Evolutionary conservation across 1,139 yeast species (phyloP).

Genomic region (Geotrichum restrictum): DNA sequence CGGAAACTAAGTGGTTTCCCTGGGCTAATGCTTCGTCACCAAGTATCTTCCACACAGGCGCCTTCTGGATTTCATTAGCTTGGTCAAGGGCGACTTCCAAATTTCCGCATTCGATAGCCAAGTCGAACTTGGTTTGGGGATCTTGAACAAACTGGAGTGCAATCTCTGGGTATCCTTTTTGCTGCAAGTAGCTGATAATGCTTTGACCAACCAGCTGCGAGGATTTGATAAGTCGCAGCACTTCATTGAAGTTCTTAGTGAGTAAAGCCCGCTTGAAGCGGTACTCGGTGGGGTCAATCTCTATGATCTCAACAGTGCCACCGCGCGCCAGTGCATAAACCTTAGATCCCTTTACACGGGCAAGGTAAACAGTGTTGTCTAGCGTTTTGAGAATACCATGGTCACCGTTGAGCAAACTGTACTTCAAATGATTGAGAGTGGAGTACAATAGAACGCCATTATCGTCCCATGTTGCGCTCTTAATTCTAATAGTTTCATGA

Average conservation of each 20-base stretch:
- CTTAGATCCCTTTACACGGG: conserved; percentile 63
- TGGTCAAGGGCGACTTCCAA: conserved; percentile 82
- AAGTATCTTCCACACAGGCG: conserved; percentile 72
- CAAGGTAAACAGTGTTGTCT: conserved; percentile 83
- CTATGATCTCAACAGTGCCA: conserved; percentile 74
- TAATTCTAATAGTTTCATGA: conserved; percentile 95
- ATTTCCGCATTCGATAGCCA: conserved; percentile 92
- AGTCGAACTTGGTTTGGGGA: conserved; percentile 91
- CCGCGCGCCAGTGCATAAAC: conserved; percentile 80
- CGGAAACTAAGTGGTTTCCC: conserved; percentile 84
- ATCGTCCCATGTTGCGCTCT: conserved; percentile 98
- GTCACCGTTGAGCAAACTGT: conserved; percentile 89
- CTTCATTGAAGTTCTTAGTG: conserved; percentile 86
- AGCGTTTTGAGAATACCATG: conserved; percentile 89
- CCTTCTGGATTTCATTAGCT: conserved; percentile 71
- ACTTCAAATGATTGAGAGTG: conserved; percentile 92
- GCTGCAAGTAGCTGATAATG: conserved; percentile 89
- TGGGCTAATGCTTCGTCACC: conserved; percentile 85
- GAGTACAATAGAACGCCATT: conserved; percentile 86
- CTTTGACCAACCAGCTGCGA: conserved; percentile 96
- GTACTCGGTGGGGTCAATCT: conserved; percentile 94
- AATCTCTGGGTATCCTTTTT: conserved; percentile 82
- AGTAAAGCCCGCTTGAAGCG: conserved; percentile 91
- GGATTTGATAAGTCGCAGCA: conserved; percentile 77
- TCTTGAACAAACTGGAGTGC: conserved; percentile 96